phyloP scores from a whole-genome alignment of 352 stramenopile genomes.

The Phytophthora parvispora region DNA sequence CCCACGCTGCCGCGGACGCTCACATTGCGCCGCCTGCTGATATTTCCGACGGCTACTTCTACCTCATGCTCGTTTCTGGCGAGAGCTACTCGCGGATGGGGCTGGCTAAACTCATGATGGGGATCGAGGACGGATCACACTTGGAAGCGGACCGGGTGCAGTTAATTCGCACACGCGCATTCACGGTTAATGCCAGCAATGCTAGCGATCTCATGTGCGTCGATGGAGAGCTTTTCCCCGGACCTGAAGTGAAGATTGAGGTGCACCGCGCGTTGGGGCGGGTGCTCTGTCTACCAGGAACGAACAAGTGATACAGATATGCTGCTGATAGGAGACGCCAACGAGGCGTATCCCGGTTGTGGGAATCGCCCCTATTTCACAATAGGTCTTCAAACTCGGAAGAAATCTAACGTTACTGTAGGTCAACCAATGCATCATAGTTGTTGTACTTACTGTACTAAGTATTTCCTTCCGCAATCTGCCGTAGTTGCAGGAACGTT shows the following conservation, averaged over 20 bases:
- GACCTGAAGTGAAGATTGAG: slow-evolving; percentile 55
- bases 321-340: slow-evolving; percentile 15
- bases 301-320: slow-evolving; percentile 3
- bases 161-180: slow-evolving; percentile 73
- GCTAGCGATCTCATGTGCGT: slow-evolving; percentile 61
- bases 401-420: background rate
- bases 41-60: slow-evolving; percentile 70
- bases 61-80: slow-evolving; percentile 63
- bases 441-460: background rate
- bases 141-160: slow-evolving; percentile 48
- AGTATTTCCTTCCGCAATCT: too few relatives aligned
- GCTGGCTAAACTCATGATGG: slow-evolving; percentile 60
- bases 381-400: background rate
- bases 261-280: slow-evolving; percentile 58
- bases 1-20: slow-evolving; percentile 53
- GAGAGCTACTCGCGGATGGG: slow-evolving; percentile 45
- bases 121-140: slow-evolving; percentile 62
- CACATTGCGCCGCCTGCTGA: slow-evolving; percentile 54
- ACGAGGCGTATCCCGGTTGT: slow-evolving; percentile 3
- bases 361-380: background rate
- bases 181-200: slow-evolving; percentile 45
- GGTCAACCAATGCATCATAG: background rate
- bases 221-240: slow-evolving; percentile 69
- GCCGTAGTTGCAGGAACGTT: too few relatives aligned
- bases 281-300: slow-evolving; percentile 43